Percentiles rank a stretch among this genome's conserved stretches.
These are phyloP conservation scores for Kodamaea arcana DNA, from an alignment of 1,139 yeast genomes.

Conservation along the genomic window DNA sequence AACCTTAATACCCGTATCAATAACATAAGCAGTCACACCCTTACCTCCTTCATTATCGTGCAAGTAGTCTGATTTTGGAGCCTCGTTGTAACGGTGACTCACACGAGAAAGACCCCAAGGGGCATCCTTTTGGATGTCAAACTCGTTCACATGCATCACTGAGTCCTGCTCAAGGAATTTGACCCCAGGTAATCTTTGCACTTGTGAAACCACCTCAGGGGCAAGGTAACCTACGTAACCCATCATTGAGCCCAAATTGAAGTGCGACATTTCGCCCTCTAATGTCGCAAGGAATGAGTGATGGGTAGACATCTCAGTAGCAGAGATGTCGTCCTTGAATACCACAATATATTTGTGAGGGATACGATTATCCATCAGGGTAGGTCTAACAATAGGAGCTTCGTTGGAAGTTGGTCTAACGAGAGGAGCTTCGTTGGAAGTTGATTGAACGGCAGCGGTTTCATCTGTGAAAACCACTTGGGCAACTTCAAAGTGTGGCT, in stretches of 20 bases:
- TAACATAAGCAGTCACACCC: slow-evolving; percentile 43
- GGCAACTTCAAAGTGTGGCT: slow-evolving; percentile 5
- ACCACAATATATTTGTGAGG: slow-evolving; percentile 32
- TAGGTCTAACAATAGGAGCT: slow-evolving; percentile 8
- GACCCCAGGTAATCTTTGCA: slow-evolving; percentile 27
- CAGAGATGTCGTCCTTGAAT: slow-evolving; percentile 25
- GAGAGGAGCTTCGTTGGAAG: background rate
- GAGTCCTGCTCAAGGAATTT: slow-evolving; percentile 37
- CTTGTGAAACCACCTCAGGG: slow-evolving; percentile 21
- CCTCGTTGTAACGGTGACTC: slow-evolving; percentile 22
- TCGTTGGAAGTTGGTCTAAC: too few relatives aligned
- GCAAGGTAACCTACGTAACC: slow-evolving; percentile 35
- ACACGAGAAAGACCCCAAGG: slow-evolving; percentile 43
- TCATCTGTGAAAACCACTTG: slow-evolving; percentile 1
- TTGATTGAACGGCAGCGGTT: background rate
- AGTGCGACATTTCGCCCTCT: background rate
- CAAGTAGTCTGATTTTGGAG: slow-evolving; percentile 20
- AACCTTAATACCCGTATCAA: slow-evolving; percentile 41
- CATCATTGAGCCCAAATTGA: slow-evolving; percentile 15
- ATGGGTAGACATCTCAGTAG: slow-evolving; percentile 14
- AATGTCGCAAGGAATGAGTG: slow-evolving; percentile 10
- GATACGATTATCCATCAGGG: slow-evolving; percentile 7
- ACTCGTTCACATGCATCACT: slow-evolving; percentile 28
- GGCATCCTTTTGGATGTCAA: slow-evolving; percentile 35
- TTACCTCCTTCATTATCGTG: slow-evolving; percentile 39